Evolutionary conservation across 108 stramenopile genomes (phyloP).

Genomic region (Craspedostauros australis): DNA sequence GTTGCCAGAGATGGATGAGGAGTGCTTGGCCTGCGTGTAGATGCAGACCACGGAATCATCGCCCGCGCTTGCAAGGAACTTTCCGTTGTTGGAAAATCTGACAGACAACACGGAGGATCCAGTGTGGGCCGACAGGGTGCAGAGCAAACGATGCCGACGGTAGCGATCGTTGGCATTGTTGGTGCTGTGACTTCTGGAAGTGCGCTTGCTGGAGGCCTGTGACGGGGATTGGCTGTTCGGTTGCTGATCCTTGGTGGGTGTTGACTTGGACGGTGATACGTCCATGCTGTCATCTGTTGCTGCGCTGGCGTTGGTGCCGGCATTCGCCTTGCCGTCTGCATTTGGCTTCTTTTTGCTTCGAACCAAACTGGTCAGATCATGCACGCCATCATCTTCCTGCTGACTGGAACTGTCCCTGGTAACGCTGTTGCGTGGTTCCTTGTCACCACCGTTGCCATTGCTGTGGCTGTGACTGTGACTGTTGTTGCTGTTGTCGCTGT

Average conservation of each 20-base stretch:
- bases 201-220: background rate
- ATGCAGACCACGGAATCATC: conserved; percentile 81
- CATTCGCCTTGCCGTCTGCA: no score
- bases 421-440: background rate
- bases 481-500: conserved; percentile 2
- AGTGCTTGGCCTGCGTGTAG: conserved; percentile 34
- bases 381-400: conserved; percentile 27
- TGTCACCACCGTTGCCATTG: conserved; percentile 3
- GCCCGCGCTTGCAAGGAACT: conserved; percentile 75
- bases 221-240: background rate
- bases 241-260: conserved; percentile 4
- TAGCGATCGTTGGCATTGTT: background rate
- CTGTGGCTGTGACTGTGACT: background rate
- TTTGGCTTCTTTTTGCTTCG: conserved; percentile 55
- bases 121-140: conserved; percentile 73
- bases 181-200: conserved; percentile 2
- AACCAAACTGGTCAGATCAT: conserved; percentile 63
- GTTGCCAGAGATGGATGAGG: conserved; percentile 27
- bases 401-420: background rate
- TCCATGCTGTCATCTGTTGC: no score
- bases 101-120: conserved; percentile 77
- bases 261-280: background rate
- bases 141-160: conserved; percentile 52
- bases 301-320: no score
- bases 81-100: conserved; percentile 66